Evolutionary conservation across 2,329 filamentous ascomycete species (phyloP).

Genomic region (Arthrobotrys sinensis): DNA sequence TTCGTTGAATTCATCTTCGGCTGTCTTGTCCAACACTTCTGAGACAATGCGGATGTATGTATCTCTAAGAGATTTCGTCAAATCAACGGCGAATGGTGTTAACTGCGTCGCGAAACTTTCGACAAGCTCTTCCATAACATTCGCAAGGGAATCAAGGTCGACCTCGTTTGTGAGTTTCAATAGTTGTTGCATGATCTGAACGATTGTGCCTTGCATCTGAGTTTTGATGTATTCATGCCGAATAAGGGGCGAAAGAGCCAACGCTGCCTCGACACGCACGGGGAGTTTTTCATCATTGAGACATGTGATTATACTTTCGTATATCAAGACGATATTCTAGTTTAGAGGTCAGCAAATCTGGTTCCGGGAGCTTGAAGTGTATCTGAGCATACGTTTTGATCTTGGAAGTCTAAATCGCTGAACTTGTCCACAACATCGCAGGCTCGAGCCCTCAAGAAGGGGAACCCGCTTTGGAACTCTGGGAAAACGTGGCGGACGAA

Average conservation of each 20-base stretch:
- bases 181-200: conserved; percentile 99
- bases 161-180: conserved; percentile 97
- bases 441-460: conserved; percentile 91
- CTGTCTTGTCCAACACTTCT: conserved; percentile 88
- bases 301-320: conserved; percentile 94
- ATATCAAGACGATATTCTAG: conserved; percentile 89
- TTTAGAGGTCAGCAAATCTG: conserved; percentile 19
- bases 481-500: conserved; percentile 98
- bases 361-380: neutral
- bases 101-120: conserved; percentile 98
- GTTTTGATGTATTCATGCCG: conserved; percentile 93
- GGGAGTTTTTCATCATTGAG: conserved; percentile 96
- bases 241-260: conserved; percentile 95
- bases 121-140: conserved; percentile 99
- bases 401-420: conserved; percentile 96
- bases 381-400: conserved; percentile 74
- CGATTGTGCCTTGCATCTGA: conserved; percentile 97
- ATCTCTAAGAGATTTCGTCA: conserved; percentile 95
- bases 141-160: conserved; percentile 95
- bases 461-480: conserved; percentile 92
- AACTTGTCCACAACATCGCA: conserved; percentile 99
- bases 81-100: conserved; percentile 94
- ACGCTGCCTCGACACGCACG: conserved; percentile 91
- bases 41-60: conserved; percentile 95
- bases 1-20: conserved; percentile 88